These are phyloP conservation scores for Xylaria sp. DNA, from an alignment of 2,329 filamentous ascomycete genomes.

Conservation along the genomic window DNA sequence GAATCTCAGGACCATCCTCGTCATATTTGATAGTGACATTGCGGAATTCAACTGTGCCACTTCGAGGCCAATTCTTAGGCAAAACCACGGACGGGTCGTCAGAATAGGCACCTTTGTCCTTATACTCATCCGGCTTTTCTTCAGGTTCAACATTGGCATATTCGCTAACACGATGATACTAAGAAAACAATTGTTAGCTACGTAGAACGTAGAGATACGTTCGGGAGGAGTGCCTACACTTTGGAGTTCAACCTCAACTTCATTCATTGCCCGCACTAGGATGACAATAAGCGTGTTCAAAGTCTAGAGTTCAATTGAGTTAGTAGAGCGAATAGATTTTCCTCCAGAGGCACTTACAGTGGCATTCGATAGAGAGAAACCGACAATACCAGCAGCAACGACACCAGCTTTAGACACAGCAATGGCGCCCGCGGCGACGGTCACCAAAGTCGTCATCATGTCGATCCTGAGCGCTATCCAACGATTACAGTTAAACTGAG, in stretches of 20 bases:
- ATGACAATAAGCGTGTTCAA: conserved; percentile 63
- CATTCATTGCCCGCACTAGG: conserved; percentile 65
- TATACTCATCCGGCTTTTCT: conserved; percentile 56
- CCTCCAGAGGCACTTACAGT: conserved; percentile 50
- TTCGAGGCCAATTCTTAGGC: conserved; percentile 58
- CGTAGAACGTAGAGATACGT: background rate
- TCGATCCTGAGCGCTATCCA: conserved; percentile 68
- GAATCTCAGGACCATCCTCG: conserved; percentile 58
- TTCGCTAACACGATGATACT: conserved; percentile 63
- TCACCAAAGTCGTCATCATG: conserved; percentile 64
- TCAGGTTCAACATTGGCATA: conserved; percentile 60
- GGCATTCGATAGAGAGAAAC: conserved; percentile 67
- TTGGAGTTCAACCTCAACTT: conserved; percentile 67
- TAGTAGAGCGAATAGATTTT: conserved; percentile 9
- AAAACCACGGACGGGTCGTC: conserved; percentile 54
- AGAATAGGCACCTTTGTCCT: conserved; percentile 54
- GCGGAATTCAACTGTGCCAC: conserved; percentile 63
- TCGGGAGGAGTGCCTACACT: conserved; percentile 55
- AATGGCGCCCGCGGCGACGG: conserved; percentile 63
- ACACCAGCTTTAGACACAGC: conserved; percentile 60
- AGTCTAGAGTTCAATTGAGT: conserved; percentile 44
- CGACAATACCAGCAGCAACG: conserved; percentile 64
- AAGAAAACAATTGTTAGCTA: conserved; percentile 11
- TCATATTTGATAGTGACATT: conserved; percentile 63
- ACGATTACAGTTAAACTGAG: conserved; percentile 66